Percentiles rank a stretch among this genome's conserved stretches.
These are phyloP conservation scores for Podospora tetraspora DNA, from an alignment of 495 filamentous ascomycete genomes.

Conservation along the genomic window DNA sequence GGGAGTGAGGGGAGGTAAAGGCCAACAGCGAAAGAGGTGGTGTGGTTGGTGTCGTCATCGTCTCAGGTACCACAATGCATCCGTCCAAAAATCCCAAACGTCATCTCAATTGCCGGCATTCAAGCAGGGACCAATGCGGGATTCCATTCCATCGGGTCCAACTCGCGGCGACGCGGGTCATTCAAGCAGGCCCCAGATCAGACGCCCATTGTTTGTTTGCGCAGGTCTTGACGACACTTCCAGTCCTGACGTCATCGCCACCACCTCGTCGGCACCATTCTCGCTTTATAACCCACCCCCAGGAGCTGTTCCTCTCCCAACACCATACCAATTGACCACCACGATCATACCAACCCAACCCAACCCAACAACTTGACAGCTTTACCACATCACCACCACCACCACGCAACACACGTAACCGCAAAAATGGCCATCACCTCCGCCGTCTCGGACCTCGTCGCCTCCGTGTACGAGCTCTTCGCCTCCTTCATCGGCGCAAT, in stretches of 20 bases:
- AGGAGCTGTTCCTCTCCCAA: background rate
- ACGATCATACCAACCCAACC: background rate
- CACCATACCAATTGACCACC: background rate
- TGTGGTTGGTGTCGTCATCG: background rate
- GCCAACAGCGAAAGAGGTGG: background rate
- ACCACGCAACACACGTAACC: background rate
- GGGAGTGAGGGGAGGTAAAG: background rate
- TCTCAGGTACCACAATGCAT: background rate
- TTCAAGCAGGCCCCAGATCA: background rate
- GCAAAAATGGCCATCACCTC: conserved; percentile 30
- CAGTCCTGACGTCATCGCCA: conserved; percentile 2
- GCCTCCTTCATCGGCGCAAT: conserved; percentile 26
- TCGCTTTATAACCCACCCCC: background rate
- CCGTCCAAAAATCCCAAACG: background rate
- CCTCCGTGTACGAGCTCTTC: conserved; percentile 31
- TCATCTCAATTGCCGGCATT: background rate
- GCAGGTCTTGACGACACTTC: background rate
- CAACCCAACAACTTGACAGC: background rate
- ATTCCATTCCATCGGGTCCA: background rate
- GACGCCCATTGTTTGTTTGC: background rate
- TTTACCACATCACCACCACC: background rate
- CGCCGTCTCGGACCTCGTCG: conserved; percentile 30
- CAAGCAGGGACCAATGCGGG: background rate
- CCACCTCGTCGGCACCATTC: conserved; percentile 1
- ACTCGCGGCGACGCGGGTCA: background rate